Conservation (phyloP, 176 grass and related monocot species). For the Echinochloa phyllopogon region DNA sequence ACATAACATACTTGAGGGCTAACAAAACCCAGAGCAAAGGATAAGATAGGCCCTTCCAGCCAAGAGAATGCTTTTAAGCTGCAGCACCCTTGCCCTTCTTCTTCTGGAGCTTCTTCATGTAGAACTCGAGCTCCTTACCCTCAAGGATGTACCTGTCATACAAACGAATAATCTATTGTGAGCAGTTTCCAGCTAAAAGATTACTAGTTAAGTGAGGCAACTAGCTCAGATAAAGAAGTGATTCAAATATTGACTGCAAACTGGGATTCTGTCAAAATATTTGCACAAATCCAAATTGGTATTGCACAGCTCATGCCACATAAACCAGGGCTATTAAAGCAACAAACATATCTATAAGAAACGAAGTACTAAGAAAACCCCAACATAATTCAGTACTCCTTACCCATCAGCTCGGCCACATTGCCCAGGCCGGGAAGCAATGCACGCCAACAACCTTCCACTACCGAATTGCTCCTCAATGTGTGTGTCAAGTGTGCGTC, state of each 20-base stretch:
- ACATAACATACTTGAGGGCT: constrained; percentile 13
- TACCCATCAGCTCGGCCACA: constrained; percentile 93
- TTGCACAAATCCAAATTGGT: neutral
- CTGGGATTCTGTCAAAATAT: neutral
- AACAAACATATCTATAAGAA: too few species aligned
- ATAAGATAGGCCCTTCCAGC: constrained; percentile 2
- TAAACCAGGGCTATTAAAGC: too few species aligned
- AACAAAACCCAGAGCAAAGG: constrained; percentile 32
- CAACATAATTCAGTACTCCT: neutral
- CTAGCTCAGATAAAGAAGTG: neutral
- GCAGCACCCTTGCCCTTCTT: constrained; percentile 88
- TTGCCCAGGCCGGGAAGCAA: constrained; percentile 89
- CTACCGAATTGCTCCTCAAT: constrained; percentile 88
- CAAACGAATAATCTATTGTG: neutral
- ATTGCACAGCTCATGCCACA: too few species aligned
- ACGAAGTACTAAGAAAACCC: neutral
- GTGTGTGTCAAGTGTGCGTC: constrained; percentile 65
- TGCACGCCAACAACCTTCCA: constrained; percentile 79
- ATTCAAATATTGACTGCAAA: neutral
- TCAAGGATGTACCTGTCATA: constrained; percentile 77
- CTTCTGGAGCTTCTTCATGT: constrained; percentile 89
- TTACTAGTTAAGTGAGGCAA: neutral
- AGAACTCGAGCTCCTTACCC: constrained; percentile 91
- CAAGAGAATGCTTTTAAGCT: constrained; percentile 45
- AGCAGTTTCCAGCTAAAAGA: neutral